These are phyloP conservation scores for Aspergillus udagawae DNA, from an alignment of 2,329 filamentous ascomycete species.

Conservation along the genomic window DNA sequence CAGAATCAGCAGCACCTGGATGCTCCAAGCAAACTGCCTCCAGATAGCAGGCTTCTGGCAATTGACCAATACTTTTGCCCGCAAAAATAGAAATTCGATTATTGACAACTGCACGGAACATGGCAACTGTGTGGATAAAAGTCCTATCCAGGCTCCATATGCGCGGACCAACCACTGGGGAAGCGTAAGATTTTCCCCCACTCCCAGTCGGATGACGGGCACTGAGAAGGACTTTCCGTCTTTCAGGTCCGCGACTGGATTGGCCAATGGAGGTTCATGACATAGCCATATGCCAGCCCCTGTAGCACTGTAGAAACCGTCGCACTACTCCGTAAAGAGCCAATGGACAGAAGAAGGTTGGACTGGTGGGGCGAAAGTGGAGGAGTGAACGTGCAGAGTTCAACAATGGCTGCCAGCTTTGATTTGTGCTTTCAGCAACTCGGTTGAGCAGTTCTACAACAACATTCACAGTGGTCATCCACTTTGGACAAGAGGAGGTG, in stretches of 20 bases:
- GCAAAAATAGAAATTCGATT: neutral
- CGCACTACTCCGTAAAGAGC: neutral
- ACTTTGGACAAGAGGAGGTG: neutral
- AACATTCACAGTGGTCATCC: neutral
- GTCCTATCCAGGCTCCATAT: neutral
- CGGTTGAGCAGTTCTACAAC: neutral
- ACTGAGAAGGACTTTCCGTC: neutral
- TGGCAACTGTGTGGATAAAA: neutral
- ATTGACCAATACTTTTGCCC: neutral
- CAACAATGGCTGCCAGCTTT: neutral
- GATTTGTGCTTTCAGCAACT: neutral
- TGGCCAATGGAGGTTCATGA: neutral
- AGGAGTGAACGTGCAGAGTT: neutral
- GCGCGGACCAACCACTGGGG: too few species aligned
- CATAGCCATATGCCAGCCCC: neutral
- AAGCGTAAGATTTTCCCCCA: neutral
- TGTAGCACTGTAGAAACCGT: neutral
- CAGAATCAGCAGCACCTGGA: neutral
- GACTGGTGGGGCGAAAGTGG: neutral
- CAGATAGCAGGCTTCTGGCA: neutral
- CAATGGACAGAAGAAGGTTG: neutral
- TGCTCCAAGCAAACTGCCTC: neutral
- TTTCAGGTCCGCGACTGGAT: neutral
- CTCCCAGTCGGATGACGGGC: neutral
- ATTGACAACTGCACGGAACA: neutral